Evolutionary conservation across 2,329 filamentous ascomycete genomes (phyloP), one percentile per base, ranked within the genome.

Genomic region (Exophiala sp.): DNA sequence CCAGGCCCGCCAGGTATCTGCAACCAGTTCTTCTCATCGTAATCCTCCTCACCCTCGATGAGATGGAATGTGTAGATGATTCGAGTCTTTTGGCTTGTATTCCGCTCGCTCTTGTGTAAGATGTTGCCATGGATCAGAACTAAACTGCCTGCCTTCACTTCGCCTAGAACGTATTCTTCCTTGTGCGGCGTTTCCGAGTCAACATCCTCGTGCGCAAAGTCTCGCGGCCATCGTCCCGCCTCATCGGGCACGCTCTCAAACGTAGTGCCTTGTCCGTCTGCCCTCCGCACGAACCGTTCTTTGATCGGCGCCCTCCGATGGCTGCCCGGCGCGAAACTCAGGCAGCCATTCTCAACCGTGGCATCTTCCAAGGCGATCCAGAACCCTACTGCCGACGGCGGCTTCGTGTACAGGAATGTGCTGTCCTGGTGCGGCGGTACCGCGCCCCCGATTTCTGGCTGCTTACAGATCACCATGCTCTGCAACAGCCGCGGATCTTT

Each of bases 41-140:
- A 98, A n/a, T 52, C 24, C 37, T 82, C 73, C 16, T 85, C 79
- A 0, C 85, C 86, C 70, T 97, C 93, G 63, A 97, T 97, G 50
- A 95, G 80, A 72, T 98, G 93, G 67, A 97, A 98, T 0, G 93
- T 97, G 69, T 97, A 98, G 46, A 96, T 95, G 65, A 93, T 94
- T 58, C 91, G 77, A 18, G 90, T 89, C 74, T 88, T 91, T 57
- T 77, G 70, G 66, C 90, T 95, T 48, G 80, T 77, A 66, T 98
- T 98, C 75, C 79, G 87, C 78, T 95, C 89, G 66, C 90, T 96
- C 80, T 95, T 95, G 70, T 98, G 93, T 71, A 97, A 66, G 61
- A 96, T 71, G 68, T 97, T 97, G 1, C 93, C 93, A 71, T 98
- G 91, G 58, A 98, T 97, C 55, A 98, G 70, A 41, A 97, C 89